Base-by-base conservation (phyloP, 2,329 filamentous ascomycete species). In the Colletotrichum sp. region DNA sequence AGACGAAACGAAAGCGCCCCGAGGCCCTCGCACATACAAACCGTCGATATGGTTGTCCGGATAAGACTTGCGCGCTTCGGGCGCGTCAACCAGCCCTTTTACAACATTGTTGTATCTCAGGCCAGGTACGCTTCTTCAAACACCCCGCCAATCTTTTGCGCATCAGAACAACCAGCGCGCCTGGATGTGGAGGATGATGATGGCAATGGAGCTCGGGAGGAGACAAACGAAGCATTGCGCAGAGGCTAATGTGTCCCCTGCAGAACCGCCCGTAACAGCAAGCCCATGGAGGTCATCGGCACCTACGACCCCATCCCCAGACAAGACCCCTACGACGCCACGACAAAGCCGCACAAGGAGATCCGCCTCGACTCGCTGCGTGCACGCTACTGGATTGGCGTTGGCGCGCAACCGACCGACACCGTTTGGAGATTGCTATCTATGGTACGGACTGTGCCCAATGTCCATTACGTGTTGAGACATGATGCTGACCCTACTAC, bases 31-130 rank as follows among this genome's bases (percentile, higher is more conserved):
- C 12, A 62, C 32, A 62, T 5, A 62, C 10, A 62, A 7, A 62
- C 6, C 6, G 10, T 0, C 12, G 59, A 62, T 34, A 98, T 99
- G 97, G 96, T 99, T 78, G 90, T 99, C 82, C 95, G 95, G 85
- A 97, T 99, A 85, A 94, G 97, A 76, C 93, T 99, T 80, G 95
- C 97, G 81, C 96, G 97, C 85, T 98, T 99, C 85, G 96, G 96
- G 83, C 95, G 94, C 85, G 92, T 91, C 79, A 96, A 98, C 84
- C 85, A 92, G n/a, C 96, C 97, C 4, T 94, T 98, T 81, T 99
- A 98, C 90, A 99, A 99, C 88, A 98, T 99, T 78, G 95, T 99
- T 79, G 95, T 99, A 79, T 92, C 96, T 18, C 96, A 99, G 82
- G 96, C 96, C 63, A 93, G 96, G 95, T 98, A 91, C 79, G 89